A percentile compares a stretch with the other conserved stretches of the same genome.
These are phyloP conservation scores for Hymenochaete sp. DNA, from an alignment of 1,284 basidiomycete genomes.

Conservation along the genomic window DNA sequence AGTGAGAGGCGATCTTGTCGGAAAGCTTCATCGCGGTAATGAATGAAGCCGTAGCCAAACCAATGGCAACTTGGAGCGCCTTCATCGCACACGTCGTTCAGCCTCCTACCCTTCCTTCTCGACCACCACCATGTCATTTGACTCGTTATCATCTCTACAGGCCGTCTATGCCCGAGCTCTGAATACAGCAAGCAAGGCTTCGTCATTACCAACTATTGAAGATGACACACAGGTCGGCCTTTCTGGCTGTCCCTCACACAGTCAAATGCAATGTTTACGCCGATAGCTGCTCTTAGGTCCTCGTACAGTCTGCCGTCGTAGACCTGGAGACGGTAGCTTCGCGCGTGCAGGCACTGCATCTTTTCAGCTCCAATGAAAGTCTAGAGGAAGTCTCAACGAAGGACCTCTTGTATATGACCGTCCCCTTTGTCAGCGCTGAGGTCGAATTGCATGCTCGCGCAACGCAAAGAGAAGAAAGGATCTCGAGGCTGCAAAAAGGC, in stretches of 20 bases:
- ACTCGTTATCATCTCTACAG: slow-evolving; percentile 25
- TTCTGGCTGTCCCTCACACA: slow-evolving; percentile 2
- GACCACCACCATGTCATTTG: slow-evolving; percentile 13
- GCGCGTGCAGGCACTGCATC: slow-evolving; percentile 48
- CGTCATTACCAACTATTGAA: slow-evolving; percentile 37
- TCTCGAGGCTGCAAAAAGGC: slow-evolving; percentile 45
- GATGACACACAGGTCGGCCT: slow-evolving; percentile 41
- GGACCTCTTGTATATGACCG: slow-evolving; percentile 73
- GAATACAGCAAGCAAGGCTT: slow-evolving; percentile 35
- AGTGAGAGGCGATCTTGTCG: slow-evolving; percentile 47
- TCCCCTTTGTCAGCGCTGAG: slow-evolving; percentile 68
- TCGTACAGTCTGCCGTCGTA: slow-evolving; percentile 43
- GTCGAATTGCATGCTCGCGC: slow-evolving; percentile 61
- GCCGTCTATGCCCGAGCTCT: slow-evolving; percentile 39
- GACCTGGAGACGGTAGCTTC: slow-evolving; percentile 45
- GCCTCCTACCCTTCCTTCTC: neutral
- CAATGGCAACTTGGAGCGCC: neutral
- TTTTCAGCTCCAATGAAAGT: slow-evolving; percentile 83
- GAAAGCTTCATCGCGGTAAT: slow-evolving; percentile 51
- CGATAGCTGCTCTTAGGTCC: slow-evolving; percentile 34
- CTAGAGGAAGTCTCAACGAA: slow-evolving; percentile 79
- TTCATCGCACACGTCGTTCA: neutral
- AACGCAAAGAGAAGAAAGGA: slow-evolving; percentile 49
- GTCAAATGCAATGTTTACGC: neutral
- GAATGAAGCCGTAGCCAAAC: neutral